Evolutionary conservation across 2,329 filamentous ascomycete species (phyloP).

Genomic region (Coniochaeta ligniaria): DNA sequence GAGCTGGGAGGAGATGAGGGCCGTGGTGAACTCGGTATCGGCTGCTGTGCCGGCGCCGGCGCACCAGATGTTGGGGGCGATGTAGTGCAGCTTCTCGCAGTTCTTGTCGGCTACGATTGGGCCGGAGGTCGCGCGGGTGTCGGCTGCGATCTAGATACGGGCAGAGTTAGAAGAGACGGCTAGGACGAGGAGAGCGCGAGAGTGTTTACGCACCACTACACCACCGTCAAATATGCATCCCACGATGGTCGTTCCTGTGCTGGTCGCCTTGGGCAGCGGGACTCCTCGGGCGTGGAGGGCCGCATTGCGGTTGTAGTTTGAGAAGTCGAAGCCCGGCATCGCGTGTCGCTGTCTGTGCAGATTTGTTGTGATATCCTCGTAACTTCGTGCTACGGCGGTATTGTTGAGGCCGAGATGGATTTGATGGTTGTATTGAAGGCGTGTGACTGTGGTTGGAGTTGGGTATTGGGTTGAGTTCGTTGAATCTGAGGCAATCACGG

Average conservation of each 20-base stretch:
- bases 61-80: slow-evolving; percentile 98
- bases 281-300: slow-evolving; percentile 91
- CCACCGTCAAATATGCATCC: slow-evolving; percentile 95
- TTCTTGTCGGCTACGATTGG: slow-evolving; percentile 99
- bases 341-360: slow-evolving; percentile 3
- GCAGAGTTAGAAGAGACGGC: background rate
- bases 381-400: background rate
- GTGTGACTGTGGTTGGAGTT: slow-evolving; percentile 8
- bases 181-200: too few species aligned
- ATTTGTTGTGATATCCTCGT: background rate
- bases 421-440: background rate
- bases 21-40: slow-evolving; percentile 98
- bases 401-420: background rate
- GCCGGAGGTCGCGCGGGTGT: slow-evolving; percentile 93
- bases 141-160: slow-evolving; percentile 75
- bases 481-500: background rate
- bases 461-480: slow-evolving; percentile 23
- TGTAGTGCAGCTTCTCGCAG: slow-evolving; percentile 99
- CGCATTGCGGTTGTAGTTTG: slow-evolving; percentile 98
- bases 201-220: slow-evolving; percentile 63
- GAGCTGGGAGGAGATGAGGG: slow-evolving; percentile 96
- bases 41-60: slow-evolving; percentile 95
- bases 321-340: slow-evolving; percentile 99
- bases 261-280: slow-evolving; percentile 93
- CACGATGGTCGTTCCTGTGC: slow-evolving; percentile 97